Evolutionary conservation across 2,329 filamentous ascomycete species (phyloP), one percentile per base, ranked within the genome.

Genomic region (Coniochaeta sp.): DNA sequence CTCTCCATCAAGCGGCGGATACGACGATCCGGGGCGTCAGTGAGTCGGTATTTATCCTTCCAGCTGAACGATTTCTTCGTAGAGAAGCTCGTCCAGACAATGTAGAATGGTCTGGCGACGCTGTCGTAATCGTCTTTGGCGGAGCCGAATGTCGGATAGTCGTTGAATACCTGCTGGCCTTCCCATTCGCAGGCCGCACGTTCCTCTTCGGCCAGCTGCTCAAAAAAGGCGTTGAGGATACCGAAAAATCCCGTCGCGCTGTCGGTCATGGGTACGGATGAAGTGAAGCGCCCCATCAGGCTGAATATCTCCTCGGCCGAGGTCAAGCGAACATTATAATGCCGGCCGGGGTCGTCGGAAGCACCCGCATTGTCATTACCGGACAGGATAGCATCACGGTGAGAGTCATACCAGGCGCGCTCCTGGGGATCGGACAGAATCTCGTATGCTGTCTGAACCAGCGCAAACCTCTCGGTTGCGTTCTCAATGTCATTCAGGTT

Each of bases 361-460:
- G 73, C 67, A 38, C 71, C 72, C 47, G 75, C 77, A 34, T 78
- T 78, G 59, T 86, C 84, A 61, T 84, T 81, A 43, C 88, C 89
- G 33, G 84, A 83, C 63, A 98, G 77, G 63, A 98, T 96, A 58
- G 89, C 87, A 66, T 92, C 88, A 62, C 91, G 88, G 71, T 99
- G 95, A 2, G 92, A 92, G 75, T 99, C 93, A 76, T 99, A 99
- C 95, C 95, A 99, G 34, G 93, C 89, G 67, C 95, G 86, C 73
- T 99, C 95, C 72, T 99, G 93, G 12, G 92, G 87, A 72, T 99
- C 95, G 1, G 93, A 96, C 1, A 99, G 83, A n/a, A 99, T 86
- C 73, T 98, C 91, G 72, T 99, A 96, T 55, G 95, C 95, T 38
- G 92, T 84, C 73, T 97, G 93, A 31, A 98, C 82, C 70, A 97